A percentile compares a stretch with the other conserved stretches of the same genome.
Conservation (phyloP, 257 asterid species). For the Solanum gandarillasii region DNA sequence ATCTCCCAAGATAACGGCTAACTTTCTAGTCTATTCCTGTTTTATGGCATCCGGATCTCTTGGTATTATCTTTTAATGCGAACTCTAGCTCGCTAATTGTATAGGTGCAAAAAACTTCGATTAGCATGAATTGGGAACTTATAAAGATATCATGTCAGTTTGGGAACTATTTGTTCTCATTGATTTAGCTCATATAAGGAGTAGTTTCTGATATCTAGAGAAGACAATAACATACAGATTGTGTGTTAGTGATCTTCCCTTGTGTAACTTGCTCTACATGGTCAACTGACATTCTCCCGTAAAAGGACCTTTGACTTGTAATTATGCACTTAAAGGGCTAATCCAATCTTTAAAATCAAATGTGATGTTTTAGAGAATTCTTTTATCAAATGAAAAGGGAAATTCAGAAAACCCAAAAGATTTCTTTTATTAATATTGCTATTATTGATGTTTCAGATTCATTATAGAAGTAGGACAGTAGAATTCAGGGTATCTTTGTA, state of each 20-base stretch:
- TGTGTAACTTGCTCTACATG: neutral
- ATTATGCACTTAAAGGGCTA: neutral
- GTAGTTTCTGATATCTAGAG: neutral
- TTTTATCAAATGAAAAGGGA: neutral
- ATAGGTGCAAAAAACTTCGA: neutral
- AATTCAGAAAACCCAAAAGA: neutral
- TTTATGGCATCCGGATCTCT: neutral
- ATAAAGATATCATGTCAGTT: neutral
- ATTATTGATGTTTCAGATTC: neutral
- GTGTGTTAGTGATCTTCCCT: neutral
- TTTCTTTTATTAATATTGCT: neutral
- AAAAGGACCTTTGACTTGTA: neutral
- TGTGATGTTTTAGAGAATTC: neutral
- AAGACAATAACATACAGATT: neutral
- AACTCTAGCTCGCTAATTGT: neutral
- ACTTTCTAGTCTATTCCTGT: neutral
- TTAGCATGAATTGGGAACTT: neutral
- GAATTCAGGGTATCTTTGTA: neutral
- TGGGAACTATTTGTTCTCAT: neutral
- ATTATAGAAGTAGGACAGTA: neutral
- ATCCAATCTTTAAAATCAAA: neutral
- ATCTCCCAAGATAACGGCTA: neutral
- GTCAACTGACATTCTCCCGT: neutral
- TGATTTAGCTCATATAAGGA: neutral
- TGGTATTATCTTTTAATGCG: neutral